A percentile compares a stretch with the other conserved stretches of the same genome.
Conservation (phyloP, 2,329 filamentous ascomycete genomes). For the Alternaria infectoria region DNA sequence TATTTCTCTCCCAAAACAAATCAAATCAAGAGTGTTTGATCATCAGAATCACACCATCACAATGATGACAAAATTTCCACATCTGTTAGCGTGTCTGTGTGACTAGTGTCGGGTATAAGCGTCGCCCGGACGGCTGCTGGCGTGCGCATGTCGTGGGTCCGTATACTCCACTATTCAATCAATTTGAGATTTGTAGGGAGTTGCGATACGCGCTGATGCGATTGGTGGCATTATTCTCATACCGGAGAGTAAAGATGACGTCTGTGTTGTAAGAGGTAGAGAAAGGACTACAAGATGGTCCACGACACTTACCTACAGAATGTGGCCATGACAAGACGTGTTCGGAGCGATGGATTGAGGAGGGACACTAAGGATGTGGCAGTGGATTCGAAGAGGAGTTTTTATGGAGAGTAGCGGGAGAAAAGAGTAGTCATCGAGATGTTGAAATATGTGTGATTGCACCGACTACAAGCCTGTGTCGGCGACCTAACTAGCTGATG, state of each 20-base stretch:
- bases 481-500: background rate
- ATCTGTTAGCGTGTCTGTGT: background rate
- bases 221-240: background rate
- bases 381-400: background rate
- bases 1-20: background rate
- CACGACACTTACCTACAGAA: background rate
- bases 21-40: background rate
- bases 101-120: background rate
- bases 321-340: background rate
- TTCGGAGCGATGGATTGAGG: constrained; percentile 6
- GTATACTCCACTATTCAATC: background rate
- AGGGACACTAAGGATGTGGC: constrained; percentile 4
- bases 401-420: background rate
- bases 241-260: background rate
- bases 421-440: background rate
- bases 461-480: background rate
- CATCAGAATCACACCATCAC: background rate
- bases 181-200: background rate
- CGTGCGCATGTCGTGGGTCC: background rate
- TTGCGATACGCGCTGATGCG: background rate
- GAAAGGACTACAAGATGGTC: background rate
- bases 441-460: background rate
- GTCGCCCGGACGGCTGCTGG: too few relatives aligned
- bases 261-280: background rate
- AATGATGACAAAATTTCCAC: background rate